Base-by-base conservation (phyloP, 1,284 basidiomycete species). In the Paramarasmius palmivorus region DNA sequence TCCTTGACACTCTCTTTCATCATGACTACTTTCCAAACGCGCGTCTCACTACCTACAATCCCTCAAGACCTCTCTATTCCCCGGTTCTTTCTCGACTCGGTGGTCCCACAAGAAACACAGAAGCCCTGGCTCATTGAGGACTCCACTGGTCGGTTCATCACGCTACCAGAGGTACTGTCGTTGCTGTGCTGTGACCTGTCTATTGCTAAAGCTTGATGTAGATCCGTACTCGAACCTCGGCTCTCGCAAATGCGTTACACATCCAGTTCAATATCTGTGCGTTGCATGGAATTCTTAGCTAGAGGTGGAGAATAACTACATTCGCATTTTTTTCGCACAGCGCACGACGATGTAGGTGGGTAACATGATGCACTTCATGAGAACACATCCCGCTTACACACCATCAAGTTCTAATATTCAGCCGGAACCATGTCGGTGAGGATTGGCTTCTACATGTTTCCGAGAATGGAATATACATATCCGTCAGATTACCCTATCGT, bases 21-120 rank as follows among this genome's bases (percentile, higher is more conserved):
- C 44, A 53, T 53, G 51, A 41, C 42, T 8, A 34, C 36, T 19
- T 57, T 57, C 23, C 51, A 57, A 17, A 51, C 55, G 17, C 35
- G 42, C 29, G 52, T 45, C n/a, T 39, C 40, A 32, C 68, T 82
- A 15, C 79, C 79, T 49, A 58, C 64, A 48, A 79, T 88, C 46
- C 87, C 88, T 17, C 82, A 85, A 61, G 72, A 89, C 65, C 60
- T 89, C 49, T 86, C 84, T 2, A 66, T 88, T 19, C 73, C 74
- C 5, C 86, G 88, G 64, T 89, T 90, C 66, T 76, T 87, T 61
- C 72, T 90, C n/a, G 82, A 87, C 64, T 66, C 58, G 74, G 77
- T 3, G 64, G 71, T n/a, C 72, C 72, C 39, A 14, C 69, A 74
- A 23, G 64, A 59, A 19, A 58, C 63, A 20, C 64, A 57, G 17